Conservation (phyloP, 345 rosid species). For the Adansonia digitata region DNA sequence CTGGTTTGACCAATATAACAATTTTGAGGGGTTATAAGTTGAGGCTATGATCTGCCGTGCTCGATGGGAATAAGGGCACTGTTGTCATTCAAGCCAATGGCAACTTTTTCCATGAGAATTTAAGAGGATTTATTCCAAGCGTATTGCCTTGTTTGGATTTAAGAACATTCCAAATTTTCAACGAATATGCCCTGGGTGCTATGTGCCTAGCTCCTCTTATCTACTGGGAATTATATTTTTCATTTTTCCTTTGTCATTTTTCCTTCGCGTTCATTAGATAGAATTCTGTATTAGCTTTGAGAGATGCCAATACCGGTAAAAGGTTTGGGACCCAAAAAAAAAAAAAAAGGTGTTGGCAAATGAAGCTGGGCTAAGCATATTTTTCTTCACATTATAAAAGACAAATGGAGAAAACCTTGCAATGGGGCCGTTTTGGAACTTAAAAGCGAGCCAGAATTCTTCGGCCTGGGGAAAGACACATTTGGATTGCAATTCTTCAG, state of each 20-base stretch:
- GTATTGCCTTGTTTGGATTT: neutral
- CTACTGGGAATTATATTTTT: neutral
- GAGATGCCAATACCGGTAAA: neutral
- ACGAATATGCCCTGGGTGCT: too few species aligned
- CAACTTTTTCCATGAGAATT: neutral
- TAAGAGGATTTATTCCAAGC: neutral
- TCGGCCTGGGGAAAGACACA: neutral
- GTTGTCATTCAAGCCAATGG: constrained; percentile 8
- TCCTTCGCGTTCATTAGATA: too few species aligned
- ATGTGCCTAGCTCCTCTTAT: constrained; percentile 11
- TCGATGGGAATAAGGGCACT: neutral
- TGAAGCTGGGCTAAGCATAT: neutral
- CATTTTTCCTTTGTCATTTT: too few species aligned
- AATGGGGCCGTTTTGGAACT: neutral
- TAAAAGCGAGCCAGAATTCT: neutral
- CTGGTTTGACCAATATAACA: constrained; percentile 10
- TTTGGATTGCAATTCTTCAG: neutral
- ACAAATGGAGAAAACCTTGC: neutral
- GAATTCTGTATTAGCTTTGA: neutral
- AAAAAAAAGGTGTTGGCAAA: neutral
- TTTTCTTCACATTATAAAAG: neutral
- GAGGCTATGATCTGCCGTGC: neutral
- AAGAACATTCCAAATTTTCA: constrained; percentile 14
- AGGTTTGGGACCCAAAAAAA: neutral
- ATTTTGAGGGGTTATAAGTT: neutral